Conservation (phyloP, 2,329 filamentous ascomycete species). For the Akanthomyces lecanii region DNA sequence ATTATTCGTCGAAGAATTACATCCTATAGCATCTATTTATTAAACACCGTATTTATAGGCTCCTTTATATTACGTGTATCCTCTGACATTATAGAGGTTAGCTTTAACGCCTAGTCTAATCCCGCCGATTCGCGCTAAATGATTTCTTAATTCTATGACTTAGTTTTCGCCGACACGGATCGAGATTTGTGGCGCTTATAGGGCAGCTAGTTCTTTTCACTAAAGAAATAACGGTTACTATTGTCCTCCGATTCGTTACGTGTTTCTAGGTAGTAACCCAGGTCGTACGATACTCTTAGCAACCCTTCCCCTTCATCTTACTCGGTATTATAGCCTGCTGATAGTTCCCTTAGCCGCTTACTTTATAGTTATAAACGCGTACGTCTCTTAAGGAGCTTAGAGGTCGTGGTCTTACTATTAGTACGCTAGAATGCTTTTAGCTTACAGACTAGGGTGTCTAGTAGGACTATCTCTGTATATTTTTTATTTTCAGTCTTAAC, state of each 20-base stretch:
- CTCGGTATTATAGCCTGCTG: not conserved
- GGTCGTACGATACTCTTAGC: not conserved
- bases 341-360: conserved; percentile 1
- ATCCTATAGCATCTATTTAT: conserved; percentile 16
- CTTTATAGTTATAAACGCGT: not conserved
- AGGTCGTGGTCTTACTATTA: not conserved
- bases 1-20: conserved; percentile 18
- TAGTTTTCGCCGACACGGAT: not conserved
- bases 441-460: not conserved
- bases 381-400: not conserved
- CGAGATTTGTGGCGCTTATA: not conserved
- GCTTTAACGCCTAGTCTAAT: not conserved
- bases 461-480: not conserved
- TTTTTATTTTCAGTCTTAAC: not conserved
- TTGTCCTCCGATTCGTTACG: not conserved
- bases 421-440: not conserved
- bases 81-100: not conserved
- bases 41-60: conserved; percentile 5
- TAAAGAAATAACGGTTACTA: not conserved
- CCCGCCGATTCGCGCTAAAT: not conserved
- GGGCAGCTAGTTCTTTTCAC: not conserved
- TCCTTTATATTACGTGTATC: not conserved
- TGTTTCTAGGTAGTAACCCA: conserved; percentile 4
- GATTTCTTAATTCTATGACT: not conserved
- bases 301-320: not conserved